Evolutionary conservation across 176 grass and related monocot genomes (phyloP).

Genomic region (Bolboschoenus planiculmis): DNA sequence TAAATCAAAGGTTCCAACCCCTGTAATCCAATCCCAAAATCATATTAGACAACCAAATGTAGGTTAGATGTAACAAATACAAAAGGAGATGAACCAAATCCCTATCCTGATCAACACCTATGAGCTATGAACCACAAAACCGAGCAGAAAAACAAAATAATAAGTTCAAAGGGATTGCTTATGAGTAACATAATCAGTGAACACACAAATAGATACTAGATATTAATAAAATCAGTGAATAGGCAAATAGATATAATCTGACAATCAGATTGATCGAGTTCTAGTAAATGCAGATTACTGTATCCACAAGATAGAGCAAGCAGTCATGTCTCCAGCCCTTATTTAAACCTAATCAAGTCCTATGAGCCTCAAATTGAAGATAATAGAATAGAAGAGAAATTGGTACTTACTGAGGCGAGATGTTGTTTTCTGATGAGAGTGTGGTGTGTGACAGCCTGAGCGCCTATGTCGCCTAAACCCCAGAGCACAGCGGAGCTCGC

Average conservation of each 20-base stretch:
- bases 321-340: background rate
- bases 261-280: background rate
- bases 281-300: background rate
- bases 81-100: background rate
- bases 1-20: background rate
- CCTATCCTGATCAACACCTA: background rate
- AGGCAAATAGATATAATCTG: background rate
- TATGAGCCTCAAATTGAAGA: background rate
- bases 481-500: slow-evolving; percentile 84
- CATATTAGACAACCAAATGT: background rate
- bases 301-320: background rate
- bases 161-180: background rate
- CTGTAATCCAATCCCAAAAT: background rate
- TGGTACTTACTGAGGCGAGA: slow-evolving; percentile 13
- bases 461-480: slow-evolving; percentile 79
- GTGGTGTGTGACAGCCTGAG: slow-evolving; percentile 71
- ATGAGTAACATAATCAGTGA: too few relatives aligned
- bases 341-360: background rate
- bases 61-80: background rate
- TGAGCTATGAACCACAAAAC: background rate
- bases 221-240: background rate
- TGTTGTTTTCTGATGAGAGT: slow-evolving; percentile 8
- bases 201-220: background rate
- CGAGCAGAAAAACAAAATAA: background rate
- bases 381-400: background rate